phyloP scores from a whole-genome alignment of 305 asterid genomes.

The Andrographis paniculata region DNA sequence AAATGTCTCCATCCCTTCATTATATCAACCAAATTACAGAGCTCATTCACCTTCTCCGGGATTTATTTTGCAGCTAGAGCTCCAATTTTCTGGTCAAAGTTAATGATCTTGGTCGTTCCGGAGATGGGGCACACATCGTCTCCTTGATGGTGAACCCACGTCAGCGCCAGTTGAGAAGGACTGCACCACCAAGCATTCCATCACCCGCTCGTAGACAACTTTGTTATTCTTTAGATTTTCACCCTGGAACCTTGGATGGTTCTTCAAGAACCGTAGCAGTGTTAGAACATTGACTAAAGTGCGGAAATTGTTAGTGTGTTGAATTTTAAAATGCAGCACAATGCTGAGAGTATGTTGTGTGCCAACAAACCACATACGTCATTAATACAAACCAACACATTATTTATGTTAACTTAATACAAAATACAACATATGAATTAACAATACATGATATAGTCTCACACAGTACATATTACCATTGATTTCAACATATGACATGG shows the following conservation, averaged over 20 bases:
- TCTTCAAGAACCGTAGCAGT: conserved; percentile 17
- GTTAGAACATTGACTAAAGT: background rate
- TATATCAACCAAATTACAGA: conserved; percentile 31
- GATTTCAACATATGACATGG: too few species aligned
- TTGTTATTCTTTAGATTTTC: conserved; percentile 49
- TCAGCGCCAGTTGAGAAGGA: conserved; percentile 44
- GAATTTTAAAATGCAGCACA: background rate
- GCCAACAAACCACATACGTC: too few species aligned
- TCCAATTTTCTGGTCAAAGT: conserved; percentile 44
- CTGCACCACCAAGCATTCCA: conserved; percentile 42
- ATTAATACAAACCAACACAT: too few species aligned
- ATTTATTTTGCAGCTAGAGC: conserved; percentile 43
- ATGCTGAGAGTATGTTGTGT: background rate
- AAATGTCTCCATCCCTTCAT: conserved; percentile 42
- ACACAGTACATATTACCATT: too few species aligned
- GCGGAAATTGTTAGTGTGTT: too few species aligned
- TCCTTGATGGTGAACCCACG: conserved; percentile 55
- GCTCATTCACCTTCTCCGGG: conserved; percentile 44
- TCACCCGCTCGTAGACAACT: conserved; percentile 29
- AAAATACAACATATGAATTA: too few species aligned
- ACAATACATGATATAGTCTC: too few species aligned
- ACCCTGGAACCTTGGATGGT: conserved; percentile 43
- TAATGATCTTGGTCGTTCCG: conserved; percentile 42
- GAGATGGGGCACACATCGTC: conserved; percentile 45
- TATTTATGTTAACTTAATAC: too few species aligned